Percentiles rank a stretch among this genome's conserved stretches.
Conservation (phyloP, 805 yeast species). For the Metschnikowia lunata region DNA sequence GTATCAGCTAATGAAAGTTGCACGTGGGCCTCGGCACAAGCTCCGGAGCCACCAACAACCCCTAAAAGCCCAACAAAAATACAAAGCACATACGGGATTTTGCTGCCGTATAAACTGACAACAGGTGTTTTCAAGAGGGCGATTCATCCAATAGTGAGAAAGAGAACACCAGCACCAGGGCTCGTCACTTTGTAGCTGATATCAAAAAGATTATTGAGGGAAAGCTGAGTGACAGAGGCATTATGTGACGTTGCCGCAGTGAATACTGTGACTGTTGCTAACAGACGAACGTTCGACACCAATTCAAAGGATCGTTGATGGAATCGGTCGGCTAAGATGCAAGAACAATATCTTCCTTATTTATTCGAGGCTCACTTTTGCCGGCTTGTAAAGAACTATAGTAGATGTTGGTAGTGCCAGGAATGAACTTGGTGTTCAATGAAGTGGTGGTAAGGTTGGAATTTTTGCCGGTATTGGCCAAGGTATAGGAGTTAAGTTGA, state of each 20-base stretch:
- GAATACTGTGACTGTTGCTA: slow-evolving; percentile 57
- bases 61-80: slow-evolving; percentile 58
- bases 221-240: slow-evolving; percentile 69
- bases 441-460: slow-evolving; percentile 8
- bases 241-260: slow-evolving; percentile 73
- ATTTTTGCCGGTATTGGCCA: too few relatives aligned
- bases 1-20: slow-evolving; percentile 68
- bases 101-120: slow-evolving; percentile 65
- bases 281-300: slow-evolving; percentile 37
- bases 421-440: slow-evolving; percentile 16
- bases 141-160: slow-evolving; percentile 63
- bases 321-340: slow-evolving; percentile 50
- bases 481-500: too few relatives aligned
- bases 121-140: slow-evolving; percentile 64
- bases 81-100: slow-evolving; percentile 59
- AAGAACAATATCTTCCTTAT: slow-evolving; percentile 31
- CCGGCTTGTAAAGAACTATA: slow-evolving; percentile 13
- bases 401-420: slow-evolving; percentile 18
- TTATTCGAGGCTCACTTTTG: slow-evolving; percentile 12
- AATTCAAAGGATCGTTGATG: slow-evolving; percentile 46
- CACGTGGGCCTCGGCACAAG: slow-evolving; percentile 71
- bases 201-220: slow-evolving; percentile 56
- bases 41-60: slow-evolving; percentile 75
- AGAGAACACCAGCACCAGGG: slow-evolving; percentile 77
- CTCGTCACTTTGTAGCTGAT: slow-evolving; percentile 67